Evolutionary conservation across 306 rosid species (phyloP), one percentile per base, ranked within the genome.

Genomic region (Quercus wislizeni): DNA sequence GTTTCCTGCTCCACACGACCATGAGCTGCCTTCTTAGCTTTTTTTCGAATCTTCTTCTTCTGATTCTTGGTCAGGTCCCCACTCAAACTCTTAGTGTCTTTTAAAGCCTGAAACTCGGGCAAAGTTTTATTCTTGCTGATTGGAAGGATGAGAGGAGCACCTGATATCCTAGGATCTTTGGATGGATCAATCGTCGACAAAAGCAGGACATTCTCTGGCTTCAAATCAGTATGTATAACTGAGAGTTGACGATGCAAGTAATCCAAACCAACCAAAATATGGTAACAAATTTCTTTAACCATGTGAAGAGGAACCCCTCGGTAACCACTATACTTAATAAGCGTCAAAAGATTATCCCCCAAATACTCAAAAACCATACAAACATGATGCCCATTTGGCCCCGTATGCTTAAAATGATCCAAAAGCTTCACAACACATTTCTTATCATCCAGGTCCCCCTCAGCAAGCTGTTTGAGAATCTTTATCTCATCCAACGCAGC

Each of bases 401-500:
- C 97, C 30, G 92, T 91, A 84, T 94, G 99, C 90, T 91, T 94
- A 76, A 94, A 94, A 84, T 94, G 93, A 82, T 94, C 99, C 88
- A 92, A 88, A 78, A 94, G 99, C 90, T 94, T 94, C 86, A 94
- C 97, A 58, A 92, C 99, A 69, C 97, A 94, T 38, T 92, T 94
- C 54, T 86, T 87, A 87, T 92, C 97, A 14, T 84, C 91, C 0
- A 85, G 83, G 83, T 94, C 97, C 73, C 97, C 97, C 75, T 92
- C 97, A 5, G 97, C 97, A 76, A 91, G 83, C 88, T 94, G 99
- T 83, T 92, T 88, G 87, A 94, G 86, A 74, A 94, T 94, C 13
- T 92, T 90, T 81, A 94, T 92, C 89, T 94, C 99, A 23, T 94
- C 99, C 97, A 92, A 81, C 2, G 99, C 99, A 1, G 99, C 99